A percentile compares a stretch with the other conserved stretches of the same genome.
These are phyloP conservation scores for Myxozyma kluyveri DNA, from an alignment of 805 yeast species.

Conservation along the genomic window DNA sequence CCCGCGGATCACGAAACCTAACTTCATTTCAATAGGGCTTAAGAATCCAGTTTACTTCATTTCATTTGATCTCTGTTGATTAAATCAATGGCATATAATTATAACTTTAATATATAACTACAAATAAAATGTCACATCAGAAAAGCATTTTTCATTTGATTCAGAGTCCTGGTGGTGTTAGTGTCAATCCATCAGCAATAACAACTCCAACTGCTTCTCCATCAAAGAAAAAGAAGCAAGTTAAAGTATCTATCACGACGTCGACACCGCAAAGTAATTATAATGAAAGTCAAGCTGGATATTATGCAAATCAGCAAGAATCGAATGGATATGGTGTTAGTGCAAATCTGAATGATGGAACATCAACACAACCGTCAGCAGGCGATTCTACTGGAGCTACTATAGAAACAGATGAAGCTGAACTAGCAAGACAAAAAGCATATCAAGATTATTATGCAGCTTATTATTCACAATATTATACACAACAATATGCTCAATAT, in stretches of 20 bases:
- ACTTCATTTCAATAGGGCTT: too few species aligned
- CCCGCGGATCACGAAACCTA: too few species aligned
- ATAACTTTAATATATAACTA: too few species aligned
- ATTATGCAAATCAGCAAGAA: background rate
- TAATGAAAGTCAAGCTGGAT: too few species aligned
- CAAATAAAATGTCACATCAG: slow-evolving; percentile 1
- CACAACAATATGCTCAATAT: background rate
- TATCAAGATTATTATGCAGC: background rate
- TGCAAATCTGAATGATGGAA: too few species aligned
- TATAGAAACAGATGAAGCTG: background rate
- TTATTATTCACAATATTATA: background rate
- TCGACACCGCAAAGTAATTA: too few species aligned
- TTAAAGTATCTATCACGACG: background rate
- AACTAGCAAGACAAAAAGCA: background rate
- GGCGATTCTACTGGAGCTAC: background rate
- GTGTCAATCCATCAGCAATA: background rate
- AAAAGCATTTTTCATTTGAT: slow-evolving; percentile 19
- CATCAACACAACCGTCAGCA: background rate
- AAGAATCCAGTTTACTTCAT: too few species aligned
- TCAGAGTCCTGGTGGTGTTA: background rate
- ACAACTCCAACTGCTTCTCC: background rate
- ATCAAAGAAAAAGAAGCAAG: background rate
- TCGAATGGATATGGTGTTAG: background rate
- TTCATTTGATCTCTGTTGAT: too few species aligned
- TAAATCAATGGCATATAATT: too few species aligned